Evolutionary conservation across 2,329 filamentous ascomycete species (phyloP).

Genomic region (Berkeleyomyces basicola): DNA sequence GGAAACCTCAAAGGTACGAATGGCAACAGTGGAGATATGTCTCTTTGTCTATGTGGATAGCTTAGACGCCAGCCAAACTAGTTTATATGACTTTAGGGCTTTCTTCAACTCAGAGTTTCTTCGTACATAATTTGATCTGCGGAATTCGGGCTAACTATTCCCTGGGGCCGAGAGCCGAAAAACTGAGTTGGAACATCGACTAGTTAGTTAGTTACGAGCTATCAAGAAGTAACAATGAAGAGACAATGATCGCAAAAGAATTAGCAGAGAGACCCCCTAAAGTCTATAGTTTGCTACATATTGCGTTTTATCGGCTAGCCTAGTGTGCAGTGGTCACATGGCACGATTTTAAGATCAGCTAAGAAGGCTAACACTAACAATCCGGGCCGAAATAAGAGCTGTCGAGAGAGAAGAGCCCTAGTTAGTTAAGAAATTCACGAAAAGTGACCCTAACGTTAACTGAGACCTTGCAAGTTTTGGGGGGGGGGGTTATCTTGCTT

Average conservation of each 20-base stretch:
- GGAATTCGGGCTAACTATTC: background rate
- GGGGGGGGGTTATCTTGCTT: too few relatives aligned
- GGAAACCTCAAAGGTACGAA: too few relatives aligned
- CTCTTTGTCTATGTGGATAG: too few relatives aligned
- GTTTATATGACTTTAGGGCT: too few relatives aligned
- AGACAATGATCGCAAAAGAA: background rate
- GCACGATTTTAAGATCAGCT: background rate
- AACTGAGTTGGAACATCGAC: background rate
- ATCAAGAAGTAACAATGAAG: background rate
- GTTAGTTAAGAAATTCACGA: background rate
- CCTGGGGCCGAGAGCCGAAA: background rate
- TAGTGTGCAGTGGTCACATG: background rate
- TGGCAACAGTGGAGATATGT: too few relatives aligned
- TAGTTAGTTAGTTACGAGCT: background rate
- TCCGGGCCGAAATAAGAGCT: background rate
- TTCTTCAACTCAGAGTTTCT: too few relatives aligned
- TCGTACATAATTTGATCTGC: background rate
- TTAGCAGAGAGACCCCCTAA: background rate
- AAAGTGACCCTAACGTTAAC: too few relatives aligned
- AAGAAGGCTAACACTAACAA: background rate
- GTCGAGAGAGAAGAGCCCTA: background rate
- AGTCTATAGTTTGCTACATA: background rate
- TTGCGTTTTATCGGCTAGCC: background rate
- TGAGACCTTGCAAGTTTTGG: too few relatives aligned
- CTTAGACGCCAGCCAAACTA: too few relatives aligned